Evolutionary conservation across 169 alveolate species (phyloP), one percentile per base, ranked within the genome.

Genomic region (Eimeria maxima): DNA sequence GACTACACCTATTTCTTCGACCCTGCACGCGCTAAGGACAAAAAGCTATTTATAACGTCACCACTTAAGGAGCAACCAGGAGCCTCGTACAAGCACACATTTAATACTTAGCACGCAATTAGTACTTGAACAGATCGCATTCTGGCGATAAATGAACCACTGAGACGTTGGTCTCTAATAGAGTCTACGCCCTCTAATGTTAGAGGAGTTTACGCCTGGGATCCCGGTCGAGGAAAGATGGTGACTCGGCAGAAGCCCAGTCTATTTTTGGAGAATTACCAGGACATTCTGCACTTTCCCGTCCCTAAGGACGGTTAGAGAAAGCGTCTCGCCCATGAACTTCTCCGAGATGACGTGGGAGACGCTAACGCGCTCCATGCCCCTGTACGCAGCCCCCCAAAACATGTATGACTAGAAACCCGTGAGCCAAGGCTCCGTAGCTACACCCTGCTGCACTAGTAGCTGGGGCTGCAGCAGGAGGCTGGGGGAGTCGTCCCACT

Each of bases 311-410:
- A 97, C 93, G 2, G 95, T 93, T 71, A 96, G 76, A 33, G 93
- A 95, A 50, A 96, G 80, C 27, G 95, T 96, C 73, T 97, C 98
- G 42, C 98, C 98, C 83, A 94, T 53, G 94, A 97, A 97, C 95
- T 96, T 97, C 53, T 78, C 86, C 10, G 97, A 93, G 24, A 97
- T 93, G 8, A 97, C 96, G 73, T 97, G 96, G 45, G 98, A 95
- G 93, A 97, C 90, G 95, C 96, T 96, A 2, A 97, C 98, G 33
- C 98, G 95, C 71, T 97, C 98, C 83, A 87, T 86, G 42, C 95
- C 97, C 38, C 98, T 97, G 95, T 47, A 74, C 27, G 29, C 78
- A 57, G 47, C 13, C 57, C 18, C 27, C 16, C 33, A 14, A 27
- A 65, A 60, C 93, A 10, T 20, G 45, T 22, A 0, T 33, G 38